Evolutionary conservation across 225 moss, liverwort and hornwort genomes (phyloP).

Genomic region (Physcomitrium patens): DNA sequence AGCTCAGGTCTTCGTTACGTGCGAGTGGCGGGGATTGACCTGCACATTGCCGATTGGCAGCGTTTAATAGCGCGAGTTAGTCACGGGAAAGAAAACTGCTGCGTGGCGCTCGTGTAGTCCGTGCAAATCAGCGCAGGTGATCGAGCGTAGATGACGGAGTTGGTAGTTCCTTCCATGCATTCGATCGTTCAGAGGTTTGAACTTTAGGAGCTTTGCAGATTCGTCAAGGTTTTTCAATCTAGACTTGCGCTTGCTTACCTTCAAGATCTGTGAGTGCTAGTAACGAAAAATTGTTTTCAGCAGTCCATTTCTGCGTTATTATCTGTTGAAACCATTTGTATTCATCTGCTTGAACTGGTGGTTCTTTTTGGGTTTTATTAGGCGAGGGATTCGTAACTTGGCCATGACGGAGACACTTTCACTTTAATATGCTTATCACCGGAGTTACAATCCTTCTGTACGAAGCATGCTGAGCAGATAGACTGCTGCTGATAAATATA

Average conservation of each 20-base stretch:
- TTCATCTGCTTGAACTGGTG: not conserved
- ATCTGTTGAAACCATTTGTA: not conserved
- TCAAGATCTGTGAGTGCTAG: not conserved
- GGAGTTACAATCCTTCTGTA: not conserved
- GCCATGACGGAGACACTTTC: not conserved
- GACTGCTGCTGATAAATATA: not conserved
- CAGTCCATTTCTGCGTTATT: too few species aligned
- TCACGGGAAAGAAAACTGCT: slow-evolving; percentile 8
- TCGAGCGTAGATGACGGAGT: not conserved
- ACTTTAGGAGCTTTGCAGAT: not conserved
- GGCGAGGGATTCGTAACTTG: not conserved
- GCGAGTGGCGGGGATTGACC: not conserved
- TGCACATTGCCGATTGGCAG: not conserved
- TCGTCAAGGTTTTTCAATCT: not conserved
- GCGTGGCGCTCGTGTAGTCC: not conserved
- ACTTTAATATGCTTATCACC: not conserved
- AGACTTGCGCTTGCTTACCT: not conserved
- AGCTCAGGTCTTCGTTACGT: not conserved
- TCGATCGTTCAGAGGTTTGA: not conserved
- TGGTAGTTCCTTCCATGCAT: not conserved
- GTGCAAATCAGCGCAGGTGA: not conserved
- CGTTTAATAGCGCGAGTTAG: slow-evolving; percentile 3
- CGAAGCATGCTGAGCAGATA: not conserved
- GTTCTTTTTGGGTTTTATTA: not conserved
- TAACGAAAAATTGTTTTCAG: not conserved